Conservation (phyloP, 768 basidiomycete genomes). For the Asterophora parasitica region DNA sequence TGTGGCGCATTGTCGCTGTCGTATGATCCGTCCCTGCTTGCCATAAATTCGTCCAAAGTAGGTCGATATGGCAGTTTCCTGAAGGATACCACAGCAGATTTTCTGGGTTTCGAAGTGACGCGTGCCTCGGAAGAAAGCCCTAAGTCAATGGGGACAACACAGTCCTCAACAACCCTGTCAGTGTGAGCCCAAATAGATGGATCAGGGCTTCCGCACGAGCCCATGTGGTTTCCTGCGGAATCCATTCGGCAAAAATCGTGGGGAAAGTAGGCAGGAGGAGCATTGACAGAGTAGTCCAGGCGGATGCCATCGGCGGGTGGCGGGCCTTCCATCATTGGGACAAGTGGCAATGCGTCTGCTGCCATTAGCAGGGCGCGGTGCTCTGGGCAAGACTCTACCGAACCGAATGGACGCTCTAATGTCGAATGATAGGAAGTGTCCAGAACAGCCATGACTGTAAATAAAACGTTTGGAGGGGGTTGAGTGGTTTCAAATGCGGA, state of each 20-base stretch:
- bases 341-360: neutral
- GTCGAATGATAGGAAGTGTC: neutral
- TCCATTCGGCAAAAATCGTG: conserved; percentile 1
- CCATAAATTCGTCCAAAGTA: conserved; percentile 11
- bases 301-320: neutral
- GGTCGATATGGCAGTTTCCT: neutral
- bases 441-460: neutral
- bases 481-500: too few relatives aligned
- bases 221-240: neutral
- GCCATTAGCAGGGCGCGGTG: neutral
- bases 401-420: neutral
- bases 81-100: neutral
- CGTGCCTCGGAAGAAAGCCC: neutral
- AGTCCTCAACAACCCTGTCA: too few relatives aligned
- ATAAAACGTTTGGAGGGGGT: neutral
- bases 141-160: conserved; percentile 1
- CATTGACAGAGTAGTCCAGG: conserved; percentile 5
- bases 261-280: conserved; percentile 2
- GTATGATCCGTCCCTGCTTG: conserved; percentile 4
- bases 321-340: neutral
- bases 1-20: neutral
- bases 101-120: neutral
- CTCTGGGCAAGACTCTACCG: neutral
- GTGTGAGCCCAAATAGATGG: conserved; percentile 7
- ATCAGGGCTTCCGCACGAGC: neutral